phyloP scores from a whole-genome alignment of 805 yeast genomes.

The Ogataea ganodermae region DNA sequence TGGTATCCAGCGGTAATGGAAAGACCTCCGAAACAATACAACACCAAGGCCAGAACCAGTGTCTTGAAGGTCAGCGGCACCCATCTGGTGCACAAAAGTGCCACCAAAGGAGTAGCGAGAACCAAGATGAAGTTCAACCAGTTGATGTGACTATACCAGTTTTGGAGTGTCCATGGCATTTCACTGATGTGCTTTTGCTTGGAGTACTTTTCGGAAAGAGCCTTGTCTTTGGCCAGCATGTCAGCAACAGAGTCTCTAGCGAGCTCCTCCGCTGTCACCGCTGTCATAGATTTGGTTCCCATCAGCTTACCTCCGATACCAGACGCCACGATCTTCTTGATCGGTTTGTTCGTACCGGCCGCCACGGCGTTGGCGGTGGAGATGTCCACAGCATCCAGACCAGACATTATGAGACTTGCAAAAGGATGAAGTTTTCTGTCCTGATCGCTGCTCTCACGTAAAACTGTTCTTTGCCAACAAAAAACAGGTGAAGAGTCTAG shows the following conservation, averaged over 20 bases:
- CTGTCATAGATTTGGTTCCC: constrained; percentile 77
- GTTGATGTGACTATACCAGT: constrained; percentile 76
- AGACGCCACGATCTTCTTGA: constrained; percentile 74
- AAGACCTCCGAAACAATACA: constrained; percentile 63
- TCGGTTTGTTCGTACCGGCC: constrained; percentile 74
- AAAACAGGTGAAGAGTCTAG: constrained; percentile 2
- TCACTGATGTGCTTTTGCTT: constrained; percentile 65
- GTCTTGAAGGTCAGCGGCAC: constrained; percentile 55
- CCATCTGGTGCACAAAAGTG: constrained; percentile 45
- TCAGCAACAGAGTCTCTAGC: constrained; percentile 53
- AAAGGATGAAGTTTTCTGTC: background rate
- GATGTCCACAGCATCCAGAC: constrained; percentile 52
- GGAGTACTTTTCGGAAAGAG: constrained; percentile 43
- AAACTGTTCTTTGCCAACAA: constrained; percentile 6
- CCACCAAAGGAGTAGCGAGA: constrained; percentile 57
- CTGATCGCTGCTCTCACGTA: background rate
- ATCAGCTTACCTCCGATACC: constrained; percentile 72
- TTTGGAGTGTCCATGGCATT: constrained; percentile 70
- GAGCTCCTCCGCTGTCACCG: constrained; percentile 64
- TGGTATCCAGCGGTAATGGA: constrained; percentile 88
- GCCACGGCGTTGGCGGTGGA: constrained; percentile 76
- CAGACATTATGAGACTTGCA: constrained; percentile 18
- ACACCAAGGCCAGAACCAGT: constrained; percentile 45
- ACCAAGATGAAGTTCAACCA: constrained; percentile 76
- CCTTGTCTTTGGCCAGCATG: constrained; percentile 46